Percentiles rank a stretch among this genome's conserved stretches.
phyloP scores from a whole-genome alignment of 345 rosid species.

The Toxicodendron radicans region DNA sequence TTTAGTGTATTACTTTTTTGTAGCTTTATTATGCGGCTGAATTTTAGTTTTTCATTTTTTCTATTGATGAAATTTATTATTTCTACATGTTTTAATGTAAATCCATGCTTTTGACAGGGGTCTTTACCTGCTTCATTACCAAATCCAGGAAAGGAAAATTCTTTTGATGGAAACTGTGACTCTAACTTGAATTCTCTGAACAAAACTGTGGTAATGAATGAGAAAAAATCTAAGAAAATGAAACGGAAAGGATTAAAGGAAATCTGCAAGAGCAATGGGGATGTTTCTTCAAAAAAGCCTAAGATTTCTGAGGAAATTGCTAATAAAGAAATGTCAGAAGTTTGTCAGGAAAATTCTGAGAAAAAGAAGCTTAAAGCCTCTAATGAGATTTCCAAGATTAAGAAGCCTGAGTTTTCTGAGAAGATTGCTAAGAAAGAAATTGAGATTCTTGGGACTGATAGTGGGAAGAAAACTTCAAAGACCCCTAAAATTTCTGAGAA shows the following conservation, averaged over 20 bases:
- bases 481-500: slow-evolving; percentile 22
- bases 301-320: slow-evolving; percentile 21
- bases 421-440: slow-evolving; percentile 15
- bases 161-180: slow-evolving; percentile 39
- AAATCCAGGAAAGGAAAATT: slow-evolving; percentile 60
- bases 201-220: slow-evolving; percentile 12
- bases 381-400: not conserved
- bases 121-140: slow-evolving; percentile 28
- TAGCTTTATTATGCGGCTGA: not conserved
- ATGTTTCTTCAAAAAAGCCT: slow-evolving; percentile 21
- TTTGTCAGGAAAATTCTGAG: not conserved
- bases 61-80: slow-evolving; percentile 6
- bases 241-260: slow-evolving; percentile 47
- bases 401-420: slow-evolving; percentile 18
- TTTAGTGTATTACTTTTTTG: slow-evolving; percentile 3
- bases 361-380: not conserved
- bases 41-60: not conserved
- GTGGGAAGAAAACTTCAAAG: slow-evolving; percentile 4
- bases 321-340: slow-evolving; percentile 1
- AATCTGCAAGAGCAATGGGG: slow-evolving; percentile 23
- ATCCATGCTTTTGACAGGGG: slow-evolving; percentile 37
- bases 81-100: not conserved
- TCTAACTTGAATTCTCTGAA: slow-evolving; percentile 20
- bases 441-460: slow-evolving; percentile 6
- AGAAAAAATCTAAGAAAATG: slow-evolving; percentile 39